Conservation (phyloP, 2,329 filamentous ascomycete genomes). For the Colletotrichum sp. region DNA sequence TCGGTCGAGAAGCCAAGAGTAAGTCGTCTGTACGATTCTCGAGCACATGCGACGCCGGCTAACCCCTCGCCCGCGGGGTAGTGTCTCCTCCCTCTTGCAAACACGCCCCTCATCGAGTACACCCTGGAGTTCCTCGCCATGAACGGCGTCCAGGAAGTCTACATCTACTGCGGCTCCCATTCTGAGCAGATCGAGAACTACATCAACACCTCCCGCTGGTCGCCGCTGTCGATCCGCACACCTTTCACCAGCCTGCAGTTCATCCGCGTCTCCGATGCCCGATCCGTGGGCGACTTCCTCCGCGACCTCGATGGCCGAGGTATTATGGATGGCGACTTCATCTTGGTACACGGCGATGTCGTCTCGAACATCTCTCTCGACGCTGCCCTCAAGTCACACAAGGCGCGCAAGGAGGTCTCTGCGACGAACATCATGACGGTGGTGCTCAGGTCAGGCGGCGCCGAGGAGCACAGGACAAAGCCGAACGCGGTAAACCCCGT, state of each 20-base stretch:
- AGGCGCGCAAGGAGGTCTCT: constrained; percentile 79
- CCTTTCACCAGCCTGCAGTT: constrained; percentile 84
- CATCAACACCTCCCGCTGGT: constrained; percentile 78
- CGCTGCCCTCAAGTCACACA: constrained; percentile 76
- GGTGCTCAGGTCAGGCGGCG: constrained; percentile 80
- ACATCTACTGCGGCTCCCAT: constrained; percentile 89
- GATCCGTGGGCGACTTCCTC: constrained; percentile 91
- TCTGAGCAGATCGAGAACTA: constrained; percentile 88
- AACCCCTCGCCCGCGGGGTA: constrained; percentile 37
- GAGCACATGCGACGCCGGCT: constrained; percentile 20
- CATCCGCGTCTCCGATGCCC: constrained; percentile 81
- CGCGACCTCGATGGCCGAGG: constrained; percentile 88
- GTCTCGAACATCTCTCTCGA: constrained; percentile 91
- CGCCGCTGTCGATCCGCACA: constrained; percentile 57
- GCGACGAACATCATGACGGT: constrained; percentile 99
- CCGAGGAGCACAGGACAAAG: constrained; percentile 75
- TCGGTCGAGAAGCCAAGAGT: constrained; percentile 88
- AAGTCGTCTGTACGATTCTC: constrained; percentile 35
- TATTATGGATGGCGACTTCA: constrained; percentile 87
- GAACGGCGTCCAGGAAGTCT: constrained; percentile 93
- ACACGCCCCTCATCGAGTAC: constrained; percentile 95
- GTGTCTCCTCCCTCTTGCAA: constrained; percentile 93
- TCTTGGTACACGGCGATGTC: constrained; percentile 91
- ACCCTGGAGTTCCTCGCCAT: constrained; percentile 95
- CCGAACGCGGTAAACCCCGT: constrained; percentile 76